A percentile compares a stretch with the other conserved stretches of the same genome.
Evolutionary conservation across 768 basidiomycete genomes (phyloP).

Genomic region (Phylloporus arenicola): DNA sequence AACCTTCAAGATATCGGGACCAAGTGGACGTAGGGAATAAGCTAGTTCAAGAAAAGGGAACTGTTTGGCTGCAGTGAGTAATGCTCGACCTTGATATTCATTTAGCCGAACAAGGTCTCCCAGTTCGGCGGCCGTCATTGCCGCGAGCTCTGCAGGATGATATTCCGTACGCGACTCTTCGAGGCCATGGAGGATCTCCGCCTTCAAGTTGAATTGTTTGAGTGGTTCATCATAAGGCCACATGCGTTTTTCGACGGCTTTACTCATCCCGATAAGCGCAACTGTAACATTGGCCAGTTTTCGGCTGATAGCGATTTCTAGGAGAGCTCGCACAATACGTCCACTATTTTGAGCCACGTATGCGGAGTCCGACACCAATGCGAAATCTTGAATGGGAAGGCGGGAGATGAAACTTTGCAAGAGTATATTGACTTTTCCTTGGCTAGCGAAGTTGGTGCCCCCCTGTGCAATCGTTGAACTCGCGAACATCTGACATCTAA

Average conservation of each 20-base stretch:
- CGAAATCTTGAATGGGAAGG: constrained; percentile 85
- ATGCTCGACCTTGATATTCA: constrained; percentile 72
- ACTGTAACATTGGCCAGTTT: constrained; percentile 84
- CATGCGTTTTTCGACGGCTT: constrained; percentile 84
- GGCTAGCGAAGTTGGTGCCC: constrained; percentile 50
- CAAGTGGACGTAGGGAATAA: constrained; percentile 74
- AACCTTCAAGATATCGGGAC: constrained; percentile 77
- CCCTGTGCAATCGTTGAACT: constrained; percentile 39
- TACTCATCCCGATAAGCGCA: constrained; percentile 85
- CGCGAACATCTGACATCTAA: neutral
- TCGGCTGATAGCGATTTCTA: constrained; percentile 89
- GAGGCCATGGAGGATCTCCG: constrained; percentile 73
- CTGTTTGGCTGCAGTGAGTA: constrained; percentile 74
- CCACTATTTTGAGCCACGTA: constrained; percentile 94
- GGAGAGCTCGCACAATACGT: constrained; percentile 87
- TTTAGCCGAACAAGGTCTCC: constrained; percentile 84
- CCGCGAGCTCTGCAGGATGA: constrained; percentile 65
- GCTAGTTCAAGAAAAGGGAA: constrained; percentile 71
- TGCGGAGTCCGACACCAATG: constrained; percentile 89
- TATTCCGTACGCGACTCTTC: constrained; percentile 79
- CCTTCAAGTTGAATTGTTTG: constrained; percentile 71
- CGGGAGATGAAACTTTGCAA: constrained; percentile 87
- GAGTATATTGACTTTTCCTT: constrained; percentile 91
- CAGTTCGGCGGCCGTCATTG: constrained; percentile 59
- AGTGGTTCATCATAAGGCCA: constrained; percentile 96